Conservation (phyloP, 192 early-diverging fungal species). For the Jimgerdemannia flammicorona region DNA sequence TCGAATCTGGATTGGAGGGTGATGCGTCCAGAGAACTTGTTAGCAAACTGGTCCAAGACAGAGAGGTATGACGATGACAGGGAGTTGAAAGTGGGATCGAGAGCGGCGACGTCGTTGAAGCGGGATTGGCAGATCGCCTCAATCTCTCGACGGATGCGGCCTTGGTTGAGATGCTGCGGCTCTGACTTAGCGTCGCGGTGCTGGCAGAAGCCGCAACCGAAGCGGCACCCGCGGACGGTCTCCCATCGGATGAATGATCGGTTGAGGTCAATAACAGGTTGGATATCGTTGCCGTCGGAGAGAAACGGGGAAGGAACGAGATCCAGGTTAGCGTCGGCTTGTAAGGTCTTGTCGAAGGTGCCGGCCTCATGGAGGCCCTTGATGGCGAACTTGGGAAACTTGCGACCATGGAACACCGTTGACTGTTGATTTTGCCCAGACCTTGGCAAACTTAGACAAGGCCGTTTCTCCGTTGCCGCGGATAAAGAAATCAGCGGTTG, state of each 20-base stretch:
- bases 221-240: slow-evolving; percentile 21
- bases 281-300: neutral
- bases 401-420: neutral
- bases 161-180: neutral
- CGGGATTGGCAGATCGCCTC: neutral
- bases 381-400: neutral
- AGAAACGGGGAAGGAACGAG: neutral
- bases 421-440: neutral
- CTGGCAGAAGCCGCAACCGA: slow-evolving; percentile 18
- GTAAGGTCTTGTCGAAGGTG: neutral
- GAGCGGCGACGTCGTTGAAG: slow-evolving; percentile 2
- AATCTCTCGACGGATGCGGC: neutral
- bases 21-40: slow-evolving; percentile 7
- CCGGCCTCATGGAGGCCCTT: neutral
- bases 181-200: slow-evolving; percentile 14
- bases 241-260: slow-evolving; percentile 18
- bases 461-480: slow-evolving; percentile 19
- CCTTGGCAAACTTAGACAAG: slow-evolving; percentile 1
- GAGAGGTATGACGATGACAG: neutral
- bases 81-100: slow-evolving; percentile 18
- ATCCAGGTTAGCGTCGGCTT: neutral
- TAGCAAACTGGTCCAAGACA: neutral
- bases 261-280: neutral
- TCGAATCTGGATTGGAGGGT: slow-evolving; percentile 15
- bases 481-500: slow-evolving; percentile 9